These are phyloP conservation scores for Eucalyptus albens DNA, from an alignment of 345 rosid species.

Conservation along the genomic window DNA sequence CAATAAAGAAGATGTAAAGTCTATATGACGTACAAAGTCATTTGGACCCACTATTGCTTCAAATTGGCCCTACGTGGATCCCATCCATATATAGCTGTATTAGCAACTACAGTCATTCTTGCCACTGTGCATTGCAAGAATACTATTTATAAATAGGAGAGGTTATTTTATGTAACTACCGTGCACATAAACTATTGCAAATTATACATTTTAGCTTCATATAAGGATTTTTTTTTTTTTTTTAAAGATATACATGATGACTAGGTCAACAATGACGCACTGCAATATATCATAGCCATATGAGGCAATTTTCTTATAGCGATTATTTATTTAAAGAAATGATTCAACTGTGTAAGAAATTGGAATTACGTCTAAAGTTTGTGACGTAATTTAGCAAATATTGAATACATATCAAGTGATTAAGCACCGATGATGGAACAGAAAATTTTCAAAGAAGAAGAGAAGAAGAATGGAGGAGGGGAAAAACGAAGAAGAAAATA, in stretches of 20 bases:
- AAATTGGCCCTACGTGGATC: not conserved
- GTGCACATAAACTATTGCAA: not conserved
- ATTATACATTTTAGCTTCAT: no score
- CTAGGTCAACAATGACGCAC: rapidly evolving
- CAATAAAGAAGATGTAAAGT: no score
- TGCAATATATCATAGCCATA: not conserved
- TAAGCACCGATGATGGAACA: rapidly evolving
- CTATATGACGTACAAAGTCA: not conserved
- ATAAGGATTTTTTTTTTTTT: no score
- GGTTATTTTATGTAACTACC: not conserved
- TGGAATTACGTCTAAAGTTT: no score
- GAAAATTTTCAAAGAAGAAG: not conserved
- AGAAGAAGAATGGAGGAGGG: not conserved
- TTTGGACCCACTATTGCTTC: not conserved
- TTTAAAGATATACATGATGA: not conserved
- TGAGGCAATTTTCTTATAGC: no score
- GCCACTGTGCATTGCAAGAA: not conserved
- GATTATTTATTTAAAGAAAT: not conserved
- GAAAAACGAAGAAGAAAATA: no score
- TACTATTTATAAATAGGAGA: not conserved
- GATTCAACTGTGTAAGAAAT: rapidly evolving
- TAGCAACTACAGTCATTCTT: not conserved
- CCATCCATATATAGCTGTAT: not conserved
- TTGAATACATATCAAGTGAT: no score
- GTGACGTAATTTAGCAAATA: not conserved